Percentiles rank a stretch among this genome's conserved stretches.
Evolutionary conservation across 805 yeast species (phyloP).

Genomic region (Scheffersomyces ergatensis): DNA sequence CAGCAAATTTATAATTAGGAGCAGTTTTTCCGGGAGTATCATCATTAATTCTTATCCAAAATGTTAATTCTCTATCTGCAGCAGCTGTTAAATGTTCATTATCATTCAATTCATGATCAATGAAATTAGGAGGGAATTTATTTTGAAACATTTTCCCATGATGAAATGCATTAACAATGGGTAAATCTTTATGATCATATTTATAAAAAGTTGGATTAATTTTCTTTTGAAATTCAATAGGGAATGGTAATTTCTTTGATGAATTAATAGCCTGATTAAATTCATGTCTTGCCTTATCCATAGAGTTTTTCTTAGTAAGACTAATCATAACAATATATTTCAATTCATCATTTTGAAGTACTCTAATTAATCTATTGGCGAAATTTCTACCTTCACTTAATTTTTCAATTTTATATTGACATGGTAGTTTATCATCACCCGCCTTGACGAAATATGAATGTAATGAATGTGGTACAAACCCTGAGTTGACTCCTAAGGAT

Average conservation of each 20-base stretch:
- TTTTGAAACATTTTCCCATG: conserved; percentile 16
- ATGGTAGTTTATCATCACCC: conserved; percentile 26
- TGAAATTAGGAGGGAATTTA: conserved; percentile 27
- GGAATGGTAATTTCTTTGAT: conserved; percentile 16
- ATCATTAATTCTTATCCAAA: conserved; percentile 30
- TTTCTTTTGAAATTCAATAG: conserved; percentile 31
- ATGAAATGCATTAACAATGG: conserved; percentile 9
- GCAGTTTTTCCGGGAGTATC: conserved; percentile 4
- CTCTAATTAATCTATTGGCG: conserved; percentile 31
- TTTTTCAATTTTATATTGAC: conserved; percentile 32
- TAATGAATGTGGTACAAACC: conserved; percentile 39
- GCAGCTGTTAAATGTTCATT: conserved; percentile 19
- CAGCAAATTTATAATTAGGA: conserved; percentile 24
- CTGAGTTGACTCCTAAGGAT: conserved; percentile 17
- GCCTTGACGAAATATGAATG: conserved; percentile 40
- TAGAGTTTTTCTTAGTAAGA: conserved; percentile 29
- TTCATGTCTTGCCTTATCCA: conserved; percentile 9
- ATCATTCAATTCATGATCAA: conserved; percentile 17
- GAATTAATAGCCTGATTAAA: conserved; percentile 15
- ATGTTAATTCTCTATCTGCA: conserved; percentile 29
- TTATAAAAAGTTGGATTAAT: conserved; percentile 20
- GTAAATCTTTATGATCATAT: conserved; percentile 15
- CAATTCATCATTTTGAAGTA: conserved; percentile 25
- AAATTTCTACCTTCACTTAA: conserved; percentile 34
- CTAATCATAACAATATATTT: conserved; percentile 34